Conservation (phyloP, 176 grass and related monocot species). For the Oryza nivara region DNA sequence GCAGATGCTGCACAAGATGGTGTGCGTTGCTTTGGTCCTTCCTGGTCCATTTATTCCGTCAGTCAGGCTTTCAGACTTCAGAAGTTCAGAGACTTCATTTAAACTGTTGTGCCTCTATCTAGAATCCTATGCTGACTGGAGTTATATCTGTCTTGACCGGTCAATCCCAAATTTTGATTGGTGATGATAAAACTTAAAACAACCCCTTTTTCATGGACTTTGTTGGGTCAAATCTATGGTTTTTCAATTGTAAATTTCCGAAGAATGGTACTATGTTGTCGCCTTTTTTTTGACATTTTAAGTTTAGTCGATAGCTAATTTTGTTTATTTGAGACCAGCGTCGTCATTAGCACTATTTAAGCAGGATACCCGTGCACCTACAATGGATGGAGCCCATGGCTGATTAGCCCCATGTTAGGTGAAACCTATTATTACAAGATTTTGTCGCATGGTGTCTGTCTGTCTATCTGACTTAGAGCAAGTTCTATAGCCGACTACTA, state of each 20-base stretch:
- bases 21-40: neutral
- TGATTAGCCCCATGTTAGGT: neutral
- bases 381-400: neutral
- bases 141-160: neutral
- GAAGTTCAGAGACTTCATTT: neutral
- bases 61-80: neutral
- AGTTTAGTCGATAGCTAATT: too few relatives aligned
- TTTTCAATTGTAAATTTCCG: neutral
- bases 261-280: neutral
- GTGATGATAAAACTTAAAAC: neutral
- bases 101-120: neutral
- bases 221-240: neutral
- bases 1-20: neutral
- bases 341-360: neutral
- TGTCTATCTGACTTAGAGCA: too few relatives aligned
- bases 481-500: too few relatives aligned
- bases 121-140: neutral
- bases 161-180: neutral
- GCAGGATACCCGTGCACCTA: neutral
- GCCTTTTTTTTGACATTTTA: neutral
- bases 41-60: neutral
- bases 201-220: neutral
- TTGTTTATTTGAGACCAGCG: neutral
- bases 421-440: neutral
- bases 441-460: neutral